Evolutionary conservation across 2,329 filamentous ascomycete genomes (phyloP).

Genomic region (Phyllosticta paracitricarpa): DNA sequence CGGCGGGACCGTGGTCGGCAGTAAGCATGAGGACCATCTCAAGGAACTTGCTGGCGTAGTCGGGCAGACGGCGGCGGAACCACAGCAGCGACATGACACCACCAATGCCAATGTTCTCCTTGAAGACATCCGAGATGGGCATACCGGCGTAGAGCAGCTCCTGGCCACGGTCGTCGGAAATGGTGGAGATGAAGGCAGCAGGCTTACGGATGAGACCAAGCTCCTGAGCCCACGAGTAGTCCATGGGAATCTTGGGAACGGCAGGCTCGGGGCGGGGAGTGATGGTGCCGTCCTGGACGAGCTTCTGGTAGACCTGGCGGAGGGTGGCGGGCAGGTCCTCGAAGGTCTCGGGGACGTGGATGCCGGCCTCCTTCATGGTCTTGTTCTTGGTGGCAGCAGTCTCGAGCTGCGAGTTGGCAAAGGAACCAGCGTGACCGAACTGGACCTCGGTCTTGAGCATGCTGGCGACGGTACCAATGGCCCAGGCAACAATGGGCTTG

Average conservation of each 20-base stretch:
- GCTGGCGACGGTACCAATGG: conserved; percentile 96
- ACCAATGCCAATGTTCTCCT: conserved; percentile 95
- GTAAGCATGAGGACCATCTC: conserved; percentile 99
- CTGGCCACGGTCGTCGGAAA: conserved; percentile 98
- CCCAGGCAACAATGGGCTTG: conserved; percentile 98
- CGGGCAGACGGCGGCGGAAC: conserved; percentile 96
- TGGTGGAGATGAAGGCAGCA: conserved; percentile 98
- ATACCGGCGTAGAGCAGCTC: conserved; percentile 98
- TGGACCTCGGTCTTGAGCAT: conserved; percentile 99
- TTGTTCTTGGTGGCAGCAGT: conserved; percentile 95
- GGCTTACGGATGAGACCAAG: conserved; percentile 99
- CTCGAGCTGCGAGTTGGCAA: conserved; percentile 98
- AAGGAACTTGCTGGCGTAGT: conserved; percentile 96
- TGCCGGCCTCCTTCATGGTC: conserved; percentile 88
- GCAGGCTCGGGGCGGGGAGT: conserved; percentile 78
- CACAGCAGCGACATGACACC: conserved; percentile 99
- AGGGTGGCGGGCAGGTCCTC: conserved; percentile 81
- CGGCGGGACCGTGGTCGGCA: conserved; percentile 95
- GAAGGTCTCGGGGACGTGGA: conserved; percentile 91
- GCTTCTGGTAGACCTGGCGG: conserved; percentile 73
- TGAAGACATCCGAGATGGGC: conserved; percentile 99
- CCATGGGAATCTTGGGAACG: conserved; percentile 97
- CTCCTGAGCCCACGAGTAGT: conserved; percentile 99
- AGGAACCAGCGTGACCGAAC: conserved; percentile 96
- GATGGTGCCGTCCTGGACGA: conserved; percentile 77